Base-by-base conservation (phyloP, 164 flowering plant genomes). In the Saururus chinensis region DNA sequence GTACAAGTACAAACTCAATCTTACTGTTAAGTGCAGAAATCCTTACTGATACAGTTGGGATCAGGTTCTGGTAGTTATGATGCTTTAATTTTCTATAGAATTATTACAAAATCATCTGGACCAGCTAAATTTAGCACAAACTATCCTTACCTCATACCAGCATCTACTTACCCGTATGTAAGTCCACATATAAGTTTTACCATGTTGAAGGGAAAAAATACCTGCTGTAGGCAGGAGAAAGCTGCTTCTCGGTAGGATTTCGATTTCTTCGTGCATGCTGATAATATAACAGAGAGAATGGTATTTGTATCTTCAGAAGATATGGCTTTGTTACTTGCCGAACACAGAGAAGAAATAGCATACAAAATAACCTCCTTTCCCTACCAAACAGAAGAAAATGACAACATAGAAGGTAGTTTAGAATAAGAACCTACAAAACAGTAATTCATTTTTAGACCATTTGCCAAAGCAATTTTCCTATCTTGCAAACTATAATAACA, bases 201-300 rank as follows among this genome's bases (percentile, higher is more conserved):
- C 49, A 4, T 10, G 49, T 42, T 42, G 9, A 42, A 42, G 49
- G 9, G 1, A 22, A 10, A 57, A 22, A 13, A 57, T 73, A 90
- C 99, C 96, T 90, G 79, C 26, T 90, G 84, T 62, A 93, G 78
- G 71, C 87, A 81, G 56, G 74, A 73, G 59, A 88, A 81, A 66
- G 96, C 96, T 58, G 99, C 87, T 75, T 93, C 99, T 52, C 86
- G 84, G 69, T 82, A 93, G 66, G 80, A 78, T 73, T 78, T 88
- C 52, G 58, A 74, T 66, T 88, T 90, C 74, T 88, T 93, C 48
- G 69, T 67, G 74, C 96, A 88, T 48, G 92, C 93, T 71, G 96
- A 74, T 26, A 75, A 76, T 66, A 91, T 62, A 17, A 81, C 68
- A 73, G 66, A 74, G 68, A 93, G 68, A 70, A 93, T 80, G 30